phyloP scores from a whole-genome alignment of 805 yeast genomes.

The Zygosaccharomyces bailii region DNA sequence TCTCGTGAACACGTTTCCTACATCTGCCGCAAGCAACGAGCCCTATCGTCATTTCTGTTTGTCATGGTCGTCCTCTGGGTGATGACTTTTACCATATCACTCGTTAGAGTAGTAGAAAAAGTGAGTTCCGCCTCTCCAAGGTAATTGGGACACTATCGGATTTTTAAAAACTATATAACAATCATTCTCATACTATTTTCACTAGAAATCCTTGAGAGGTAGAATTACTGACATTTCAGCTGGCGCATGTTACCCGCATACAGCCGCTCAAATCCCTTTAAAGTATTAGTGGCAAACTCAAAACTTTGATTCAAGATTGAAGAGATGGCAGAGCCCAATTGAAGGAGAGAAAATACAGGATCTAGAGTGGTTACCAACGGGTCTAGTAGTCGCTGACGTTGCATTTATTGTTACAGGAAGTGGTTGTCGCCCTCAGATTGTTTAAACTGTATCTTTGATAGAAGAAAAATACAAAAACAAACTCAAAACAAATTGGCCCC shows the following conservation, averaged over 20 bases:
- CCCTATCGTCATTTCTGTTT: constrained; percentile 75
- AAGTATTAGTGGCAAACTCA: constrained; percentile 10
- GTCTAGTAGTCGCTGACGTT: not conserved
- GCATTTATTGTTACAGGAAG: not conserved
- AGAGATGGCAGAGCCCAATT: not conserved
- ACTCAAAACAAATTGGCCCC: not conserved
- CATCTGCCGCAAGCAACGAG: constrained; percentile 75
- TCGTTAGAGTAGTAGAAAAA: constrained; percentile 74
- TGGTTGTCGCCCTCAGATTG: not conserved
- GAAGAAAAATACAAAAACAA: not conserved
- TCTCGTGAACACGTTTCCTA: constrained; percentile 33
- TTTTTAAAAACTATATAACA: not conserved
- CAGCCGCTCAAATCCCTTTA: constrained; percentile 1
- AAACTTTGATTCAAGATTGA: not conserved
- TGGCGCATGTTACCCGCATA: constrained; percentile 7
- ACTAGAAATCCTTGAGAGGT: too few species aligned
- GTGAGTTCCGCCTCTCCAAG: constrained; percentile 37
- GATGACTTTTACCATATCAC: constrained; percentile 75
- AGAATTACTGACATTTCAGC: constrained; percentile 4
- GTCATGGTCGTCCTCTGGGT: constrained; percentile 80
- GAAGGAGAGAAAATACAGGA: not conserved
- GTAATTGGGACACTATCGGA: not conserved
- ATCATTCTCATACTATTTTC: too few species aligned
- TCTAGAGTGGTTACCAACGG: not conserved
- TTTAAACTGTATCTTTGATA: not conserved